Evolutionary conservation across 305 asterid genomes (phyloP).

Genomic region (Fraxinus paxiana): DNA sequence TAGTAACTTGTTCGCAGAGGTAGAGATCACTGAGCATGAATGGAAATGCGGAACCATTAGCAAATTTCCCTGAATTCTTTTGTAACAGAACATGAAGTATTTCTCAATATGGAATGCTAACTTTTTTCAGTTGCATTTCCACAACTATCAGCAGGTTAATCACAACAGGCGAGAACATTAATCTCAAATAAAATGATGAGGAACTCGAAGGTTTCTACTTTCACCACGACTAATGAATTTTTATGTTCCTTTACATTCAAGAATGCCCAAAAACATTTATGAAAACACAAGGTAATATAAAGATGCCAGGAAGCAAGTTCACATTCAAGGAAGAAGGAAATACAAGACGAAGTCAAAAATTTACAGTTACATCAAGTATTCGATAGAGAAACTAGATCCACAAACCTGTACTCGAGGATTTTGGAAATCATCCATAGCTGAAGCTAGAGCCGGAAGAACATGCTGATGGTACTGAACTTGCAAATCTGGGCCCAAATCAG

Average conservation of each 20-base stretch:
- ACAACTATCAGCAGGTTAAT: not conserved
- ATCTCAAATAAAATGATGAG: not conserved
- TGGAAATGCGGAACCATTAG: not conserved
- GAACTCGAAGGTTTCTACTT: not conserved
- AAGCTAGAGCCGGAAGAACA: constrained; percentile 74
- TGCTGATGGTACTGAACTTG: constrained; percentile 69
- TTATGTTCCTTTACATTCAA: not conserved
- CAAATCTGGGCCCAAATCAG: constrained; percentile 88
- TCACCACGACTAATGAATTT: not conserved
- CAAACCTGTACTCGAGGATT: constrained; percentile 93
- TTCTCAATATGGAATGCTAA: not conserved
- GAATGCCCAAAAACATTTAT: not conserved
- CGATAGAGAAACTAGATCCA: not conserved
- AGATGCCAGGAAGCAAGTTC: not conserved
- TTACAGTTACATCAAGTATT: not conserved
- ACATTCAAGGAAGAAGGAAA: not conserved
- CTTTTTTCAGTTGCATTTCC: not conserved
- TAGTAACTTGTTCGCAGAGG: not conserved
- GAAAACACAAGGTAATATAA: not conserved
- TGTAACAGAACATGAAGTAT: not conserved
- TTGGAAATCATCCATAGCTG: constrained; percentile 88
- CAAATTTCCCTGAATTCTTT: not conserved
- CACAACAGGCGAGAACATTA: not conserved
- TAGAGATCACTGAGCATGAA: not conserved
- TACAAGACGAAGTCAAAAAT: not conserved